These are phyloP conservation scores for Pittosporum tobira DNA, from an alignment of 129 eudicot genomes.

Conservation along the genomic window DNA sequence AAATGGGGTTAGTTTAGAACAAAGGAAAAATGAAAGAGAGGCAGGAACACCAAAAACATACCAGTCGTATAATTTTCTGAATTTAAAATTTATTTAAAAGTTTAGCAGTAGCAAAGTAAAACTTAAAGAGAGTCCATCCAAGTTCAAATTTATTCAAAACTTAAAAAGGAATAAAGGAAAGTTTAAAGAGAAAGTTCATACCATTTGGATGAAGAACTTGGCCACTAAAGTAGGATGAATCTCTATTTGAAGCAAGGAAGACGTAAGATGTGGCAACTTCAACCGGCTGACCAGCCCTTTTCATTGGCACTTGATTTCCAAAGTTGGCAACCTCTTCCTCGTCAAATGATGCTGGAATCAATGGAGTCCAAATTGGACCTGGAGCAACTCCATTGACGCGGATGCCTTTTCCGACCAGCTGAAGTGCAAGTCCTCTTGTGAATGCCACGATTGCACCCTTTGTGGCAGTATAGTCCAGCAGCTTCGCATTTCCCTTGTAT, in stretches of 20 bases:
- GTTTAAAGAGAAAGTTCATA: too few species aligned
- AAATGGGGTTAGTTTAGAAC: too few species aligned
- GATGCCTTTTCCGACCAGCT: conserved; percentile 52
- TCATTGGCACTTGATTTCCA: conserved; percentile 71
- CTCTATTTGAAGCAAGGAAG: conserved; percentile 54
- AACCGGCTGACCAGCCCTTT: conserved; percentile 71
- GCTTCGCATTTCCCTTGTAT: conserved; percentile 57
- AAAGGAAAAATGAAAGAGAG: too few species aligned
- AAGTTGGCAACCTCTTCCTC: conserved; percentile 48
- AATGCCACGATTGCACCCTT: conserved; percentile 88
- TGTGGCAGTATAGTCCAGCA: conserved; percentile 70
- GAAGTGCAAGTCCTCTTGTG: conserved; percentile 70
- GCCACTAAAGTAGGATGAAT: conserved; percentile 66
- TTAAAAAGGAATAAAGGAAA: too few species aligned
- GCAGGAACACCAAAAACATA: too few species aligned
- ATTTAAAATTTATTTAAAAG: too few species aligned
- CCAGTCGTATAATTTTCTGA: conserved; percentile 90
- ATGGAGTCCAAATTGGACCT: conserved; percentile 83
- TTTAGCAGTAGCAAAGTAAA: too few species aligned
- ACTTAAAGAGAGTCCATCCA: conserved; percentile 60
- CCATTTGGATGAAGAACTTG: conserved; percentile 90
- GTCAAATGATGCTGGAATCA: conserved; percentile 64
- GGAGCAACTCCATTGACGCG: conserved; percentile 93
- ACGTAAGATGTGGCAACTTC: conserved; percentile 74
- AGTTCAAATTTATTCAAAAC: too few species aligned